These are phyloP conservation scores for Aegilops umbellulata DNA, from an alignment of 176 grass and related monocot species.

Conservation along the genomic window DNA sequence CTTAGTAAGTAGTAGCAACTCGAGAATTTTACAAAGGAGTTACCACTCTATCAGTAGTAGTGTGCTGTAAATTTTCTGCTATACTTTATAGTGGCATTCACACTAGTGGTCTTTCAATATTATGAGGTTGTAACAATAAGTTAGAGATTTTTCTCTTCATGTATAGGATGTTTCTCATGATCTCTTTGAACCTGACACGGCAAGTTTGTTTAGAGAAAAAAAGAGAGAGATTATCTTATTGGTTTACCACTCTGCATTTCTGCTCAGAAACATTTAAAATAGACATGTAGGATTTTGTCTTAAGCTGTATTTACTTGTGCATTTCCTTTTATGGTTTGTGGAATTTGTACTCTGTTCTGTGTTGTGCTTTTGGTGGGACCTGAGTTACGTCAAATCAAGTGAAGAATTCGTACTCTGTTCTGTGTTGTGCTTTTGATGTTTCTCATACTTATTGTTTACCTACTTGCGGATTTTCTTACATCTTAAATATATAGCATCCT, in stretches of 20 bases:
- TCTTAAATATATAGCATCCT: background rate
- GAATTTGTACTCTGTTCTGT: background rate
- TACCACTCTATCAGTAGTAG: background rate
- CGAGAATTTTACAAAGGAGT: background rate
- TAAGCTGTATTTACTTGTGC: background rate
- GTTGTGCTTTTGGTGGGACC: background rate
- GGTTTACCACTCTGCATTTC: background rate
- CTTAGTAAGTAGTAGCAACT: no score
- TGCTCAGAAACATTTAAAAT: background rate
- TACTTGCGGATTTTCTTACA: background rate
- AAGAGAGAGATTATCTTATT: background rate
- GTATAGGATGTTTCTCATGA: background rate
- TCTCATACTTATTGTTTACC: background rate
- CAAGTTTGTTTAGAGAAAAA: background rate
- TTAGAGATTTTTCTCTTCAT: background rate
- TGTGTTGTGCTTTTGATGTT: no score
- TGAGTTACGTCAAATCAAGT: background rate
- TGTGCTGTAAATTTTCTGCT: background rate
- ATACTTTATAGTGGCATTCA: background rate
- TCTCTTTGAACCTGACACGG: background rate
- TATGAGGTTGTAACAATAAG: background rate
- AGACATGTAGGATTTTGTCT: background rate
- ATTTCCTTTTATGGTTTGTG: background rate
- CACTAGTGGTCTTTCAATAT: background rate
- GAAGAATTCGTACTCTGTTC: background rate